Evolutionary conservation across 108 stramenopile genomes (phyloP).

Genomic region (Skeletonema grethae): DNA sequence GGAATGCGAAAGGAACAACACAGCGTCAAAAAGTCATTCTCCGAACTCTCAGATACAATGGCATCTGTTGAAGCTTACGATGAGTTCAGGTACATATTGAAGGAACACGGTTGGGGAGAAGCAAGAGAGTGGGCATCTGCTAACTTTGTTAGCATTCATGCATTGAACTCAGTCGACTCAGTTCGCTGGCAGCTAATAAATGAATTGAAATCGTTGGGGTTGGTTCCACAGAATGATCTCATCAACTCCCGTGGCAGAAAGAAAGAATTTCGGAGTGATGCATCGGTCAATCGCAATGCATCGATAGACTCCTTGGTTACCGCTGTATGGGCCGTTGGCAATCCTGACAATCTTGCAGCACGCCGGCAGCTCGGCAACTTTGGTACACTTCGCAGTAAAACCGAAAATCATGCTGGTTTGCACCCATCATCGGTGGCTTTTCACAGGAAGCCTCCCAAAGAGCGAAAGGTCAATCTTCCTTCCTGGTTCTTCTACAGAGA

Average conservation of each 20-base stretch:
- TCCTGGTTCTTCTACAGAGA: slow-evolving; percentile 21
- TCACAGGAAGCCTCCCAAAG: slow-evolving; percentile 22
- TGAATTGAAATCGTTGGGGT: slow-evolving; percentile 16
- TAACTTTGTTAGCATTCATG: slow-evolving; percentile 23
- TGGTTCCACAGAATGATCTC: slow-evolving; percentile 8
- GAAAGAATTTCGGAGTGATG: slow-evolving; percentile 1
- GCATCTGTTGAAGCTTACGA: slow-evolving; percentile 26
- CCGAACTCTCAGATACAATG: slow-evolving; percentile 11
- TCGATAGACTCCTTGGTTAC: slow-evolving; percentile 10
- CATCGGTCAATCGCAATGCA: slow-evolving; percentile 15
- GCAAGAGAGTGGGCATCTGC: slow-evolving; percentile 19
- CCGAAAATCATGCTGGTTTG: slow-evolving; percentile 10
- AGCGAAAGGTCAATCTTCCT: background rate
- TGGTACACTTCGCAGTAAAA: slow-evolving; percentile 19
- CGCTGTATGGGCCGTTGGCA: slow-evolving; percentile 15
- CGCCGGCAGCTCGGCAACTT: slow-evolving; percentile 25
- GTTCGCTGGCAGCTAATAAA: slow-evolving; percentile 17
- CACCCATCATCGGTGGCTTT: slow-evolving; percentile 25
- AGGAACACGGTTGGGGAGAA: slow-evolving; percentile 2
- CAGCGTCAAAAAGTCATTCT: slow-evolving; percentile 11
- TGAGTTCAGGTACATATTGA: slow-evolving; percentile 3
- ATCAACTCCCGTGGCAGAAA: slow-evolving; percentile 5
- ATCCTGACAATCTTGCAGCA: slow-evolving; percentile 22
- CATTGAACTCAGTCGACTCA: slow-evolving; percentile 14
- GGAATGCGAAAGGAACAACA: slow-evolving; percentile 14